These are phyloP conservation scores for Neurospora intermedia DNA, from an alignment of 495 filamentous ascomycete genomes.

Conservation along the genomic window DNA sequence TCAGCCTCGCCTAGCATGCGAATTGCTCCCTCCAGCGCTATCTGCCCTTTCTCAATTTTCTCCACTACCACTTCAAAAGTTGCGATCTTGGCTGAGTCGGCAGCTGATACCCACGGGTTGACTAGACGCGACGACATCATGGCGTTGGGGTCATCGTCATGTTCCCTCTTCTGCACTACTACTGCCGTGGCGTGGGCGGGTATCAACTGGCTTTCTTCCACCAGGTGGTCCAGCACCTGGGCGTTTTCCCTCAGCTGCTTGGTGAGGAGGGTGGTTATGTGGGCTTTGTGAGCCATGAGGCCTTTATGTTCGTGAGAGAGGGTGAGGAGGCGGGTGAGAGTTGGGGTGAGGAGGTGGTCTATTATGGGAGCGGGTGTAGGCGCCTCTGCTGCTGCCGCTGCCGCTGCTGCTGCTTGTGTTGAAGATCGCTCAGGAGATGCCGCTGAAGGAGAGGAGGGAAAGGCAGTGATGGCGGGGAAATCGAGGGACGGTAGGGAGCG, in stretches of 20 bases:
- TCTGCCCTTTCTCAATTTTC: slow-evolving; percentile 36
- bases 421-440: slow-evolving; percentile 19
- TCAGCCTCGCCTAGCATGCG: slow-evolving; percentile 27
- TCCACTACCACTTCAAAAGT: slow-evolving; percentile 38
- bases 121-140: slow-evolving; percentile 19
- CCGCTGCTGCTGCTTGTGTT: slow-evolving; percentile 11
- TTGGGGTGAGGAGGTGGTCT: slow-evolving; percentile 39
- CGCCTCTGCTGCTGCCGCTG: slow-evolving; percentile 9
- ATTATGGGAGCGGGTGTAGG: slow-evolving; percentile 5
- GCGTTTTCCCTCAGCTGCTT: slow-evolving; percentile 50
- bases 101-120: slow-evolving; percentile 40
- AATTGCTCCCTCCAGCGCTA: slow-evolving; percentile 34
- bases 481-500: background rate
- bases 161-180: slow-evolving; percentile 7
- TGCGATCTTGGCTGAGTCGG: slow-evolving; percentile 37
- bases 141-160: slow-evolving; percentile 11
- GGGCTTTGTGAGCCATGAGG: slow-evolving; percentile 52
- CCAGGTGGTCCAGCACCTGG: slow-evolving; percentile 46
- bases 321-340: slow-evolving; percentile 42
- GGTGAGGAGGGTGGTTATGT: slow-evolving; percentile 45
- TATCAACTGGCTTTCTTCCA: slow-evolving; percentile 60
- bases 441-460: slow-evolving; percentile 2
- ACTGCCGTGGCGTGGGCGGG: slow-evolving; percentile 46
- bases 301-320: slow-evolving; percentile 52
- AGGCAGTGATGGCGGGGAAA: background rate